phyloP scores from a whole-genome alignment of 192 early-diverging fungal genomes.

The Hyaloraphidium curvatum region DNA sequence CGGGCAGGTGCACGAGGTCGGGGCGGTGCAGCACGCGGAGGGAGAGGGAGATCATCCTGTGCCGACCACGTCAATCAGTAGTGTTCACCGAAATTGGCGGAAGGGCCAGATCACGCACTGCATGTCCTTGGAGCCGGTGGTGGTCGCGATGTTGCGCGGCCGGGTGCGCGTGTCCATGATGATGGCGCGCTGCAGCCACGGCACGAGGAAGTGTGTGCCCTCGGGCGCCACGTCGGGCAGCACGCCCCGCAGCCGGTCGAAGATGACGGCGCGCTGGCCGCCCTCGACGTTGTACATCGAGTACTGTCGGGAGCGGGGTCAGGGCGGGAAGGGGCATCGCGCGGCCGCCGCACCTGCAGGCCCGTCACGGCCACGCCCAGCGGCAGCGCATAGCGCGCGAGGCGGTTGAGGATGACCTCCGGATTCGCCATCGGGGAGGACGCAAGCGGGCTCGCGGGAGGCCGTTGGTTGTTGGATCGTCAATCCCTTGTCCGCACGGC shows the following conservation, averaged over 20 bases:
- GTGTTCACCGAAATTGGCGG: no score
- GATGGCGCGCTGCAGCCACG: conserved; percentile 87
- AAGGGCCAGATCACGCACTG: conserved; percentile 87
- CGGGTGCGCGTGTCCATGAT: conserved; percentile 82
- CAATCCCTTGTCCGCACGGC: no score
- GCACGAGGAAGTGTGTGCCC: conserved; percentile 93
- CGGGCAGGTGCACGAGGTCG: conserved; percentile 45
- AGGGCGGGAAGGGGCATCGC: no score
- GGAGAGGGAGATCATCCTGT: conserved; percentile 8
- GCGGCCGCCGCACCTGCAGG: no score
- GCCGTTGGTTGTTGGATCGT: no score
- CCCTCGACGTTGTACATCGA: conserved; percentile 94
- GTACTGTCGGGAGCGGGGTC: no score
- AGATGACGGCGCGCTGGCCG: conserved; percentile 89
- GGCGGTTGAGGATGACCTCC: conserved; percentile 33
- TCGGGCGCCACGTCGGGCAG: conserved; percentile 59
- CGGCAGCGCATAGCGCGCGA: conserved; percentile 66
- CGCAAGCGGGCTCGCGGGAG: no score
- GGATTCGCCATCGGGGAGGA: no score
- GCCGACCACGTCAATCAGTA: conserved; percentile 20
- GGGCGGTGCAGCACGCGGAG: conserved; percentile 55
- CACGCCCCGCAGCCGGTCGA: conserved; percentile 87
- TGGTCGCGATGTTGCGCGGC: conserved; percentile 94
- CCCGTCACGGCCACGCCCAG: conserved; percentile 46
- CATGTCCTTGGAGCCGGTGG: conserved; percentile 99